Evolutionary conservation across 345 rosid species (phyloP), one percentile per base, ranked within the genome.

Genomic region (Orychophragmus violaceus): DNA sequence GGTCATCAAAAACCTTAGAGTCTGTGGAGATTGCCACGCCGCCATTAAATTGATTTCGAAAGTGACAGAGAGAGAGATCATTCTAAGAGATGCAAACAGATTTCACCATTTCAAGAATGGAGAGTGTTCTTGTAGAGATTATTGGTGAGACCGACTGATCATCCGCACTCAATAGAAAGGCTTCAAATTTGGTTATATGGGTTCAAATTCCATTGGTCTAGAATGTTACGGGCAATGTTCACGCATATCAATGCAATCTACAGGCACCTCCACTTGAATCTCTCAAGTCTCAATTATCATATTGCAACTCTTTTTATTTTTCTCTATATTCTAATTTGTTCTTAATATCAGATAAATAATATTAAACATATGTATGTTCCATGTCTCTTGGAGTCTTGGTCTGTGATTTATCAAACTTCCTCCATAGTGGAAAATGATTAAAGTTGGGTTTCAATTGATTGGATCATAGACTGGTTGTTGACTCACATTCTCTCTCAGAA

Each of bases 41-140:
- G 88, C 88, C 17, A 87, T 87, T 22, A 88, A 88, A 75, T 71
- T 88, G 36, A 87, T 82, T n/a, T 83, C 96, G 19, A 80, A 87
- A 73, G 72, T 84, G 32, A 84, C 81, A 0, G 75, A 79, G 11
- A 82, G 91, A 76, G 90, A 85, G 72, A 91, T 91, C 36, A 79
- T 88, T 65, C 60, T 91, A 64, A 81, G 94, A 75, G 96, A 91
- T 84, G 86, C 88, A 37, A 82, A 88, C 74, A 82, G 91, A 64
- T 91, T 91, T 51, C 94, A 91, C 78, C 91, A 81, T 76, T 85
- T 91, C 41, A 82, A 79, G 71, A 84, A 82, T 30, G 97, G 91
- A 18, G 65, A 69, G 35, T 91, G 94, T 77, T 82, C 96, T 42
- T 88, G 97, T 76, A 67, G 58, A 73, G 94, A 88, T 69, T 91